phyloP scores from a whole-genome alignment of 2,329 filamentous ascomycete genomes.

The Magnaporthiopsis rhizophila region DNA sequence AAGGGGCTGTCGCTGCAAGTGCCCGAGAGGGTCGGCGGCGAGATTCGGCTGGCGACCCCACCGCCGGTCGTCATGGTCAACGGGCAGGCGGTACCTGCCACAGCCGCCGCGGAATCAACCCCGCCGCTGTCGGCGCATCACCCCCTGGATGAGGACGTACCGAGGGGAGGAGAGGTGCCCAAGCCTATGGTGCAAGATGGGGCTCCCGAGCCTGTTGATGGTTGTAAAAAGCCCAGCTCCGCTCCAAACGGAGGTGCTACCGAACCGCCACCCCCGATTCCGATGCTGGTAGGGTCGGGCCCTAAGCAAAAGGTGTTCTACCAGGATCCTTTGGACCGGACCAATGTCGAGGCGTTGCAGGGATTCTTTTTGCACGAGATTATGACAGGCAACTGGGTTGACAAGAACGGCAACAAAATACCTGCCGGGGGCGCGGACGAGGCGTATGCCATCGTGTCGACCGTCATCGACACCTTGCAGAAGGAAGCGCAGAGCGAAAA shows the following conservation, averaged over 20 bases:
- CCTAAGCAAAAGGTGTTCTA: conserved; percentile 12
- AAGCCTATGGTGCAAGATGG: background rate
- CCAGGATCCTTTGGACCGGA: conserved; percentile 33
- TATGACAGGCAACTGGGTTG: conserved; percentile 42
- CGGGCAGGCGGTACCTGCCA: conserved; percentile 16
- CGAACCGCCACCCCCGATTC: background rate
- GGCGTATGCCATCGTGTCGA: conserved; percentile 43
- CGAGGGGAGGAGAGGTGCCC: background rate
- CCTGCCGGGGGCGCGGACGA: conserved; percentile 42
- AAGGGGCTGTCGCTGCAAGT: conserved; percentile 54
- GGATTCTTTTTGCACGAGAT: conserved; percentile 44
- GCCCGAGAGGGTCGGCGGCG: conserved; percentile 29
- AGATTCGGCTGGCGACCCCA: conserved; percentile 24
- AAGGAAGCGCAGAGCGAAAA: conserved; percentile 31
- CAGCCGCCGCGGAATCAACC: background rate
- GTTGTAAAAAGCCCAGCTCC: background rate
- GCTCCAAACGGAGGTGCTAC: too few relatives aligned
- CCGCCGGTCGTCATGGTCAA: conserved; percentile 22
- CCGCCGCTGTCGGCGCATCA: background rate
- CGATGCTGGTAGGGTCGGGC: background rate
- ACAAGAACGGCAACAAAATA: conserved; percentile 34
- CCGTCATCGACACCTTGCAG: conserved; percentile 42
- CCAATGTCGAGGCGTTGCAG: conserved; percentile 50
- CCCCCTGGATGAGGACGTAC: background rate
- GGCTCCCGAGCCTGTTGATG: background rate